A percentile compares a stretch with the other conserved stretches of the same genome.
These are phyloP conservation scores for Xylariaceae sp. DNA, from an alignment of 2,329 filamentous ascomycete genomes.

Conservation along the genomic window DNA sequence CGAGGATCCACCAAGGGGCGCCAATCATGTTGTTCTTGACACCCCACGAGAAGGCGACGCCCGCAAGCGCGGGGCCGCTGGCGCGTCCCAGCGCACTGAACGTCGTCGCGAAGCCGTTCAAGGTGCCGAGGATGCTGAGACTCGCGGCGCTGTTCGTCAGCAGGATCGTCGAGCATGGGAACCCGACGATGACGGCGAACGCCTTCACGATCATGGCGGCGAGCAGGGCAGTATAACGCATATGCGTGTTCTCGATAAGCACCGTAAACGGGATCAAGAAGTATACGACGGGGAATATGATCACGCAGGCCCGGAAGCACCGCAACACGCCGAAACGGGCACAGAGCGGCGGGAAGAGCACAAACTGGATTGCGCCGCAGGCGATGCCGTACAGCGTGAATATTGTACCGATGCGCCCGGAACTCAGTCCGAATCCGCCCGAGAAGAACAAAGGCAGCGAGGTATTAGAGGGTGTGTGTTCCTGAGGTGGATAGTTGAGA, in stretches of 20 bases:
- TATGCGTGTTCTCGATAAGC: constrained; percentile 55
- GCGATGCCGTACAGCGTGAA: constrained; percentile 83
- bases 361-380: constrained; percentile 83
- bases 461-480: constrained; percentile 63
- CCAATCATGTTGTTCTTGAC: constrained; percentile 77
- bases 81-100: constrained; percentile 82
- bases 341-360: constrained; percentile 80
- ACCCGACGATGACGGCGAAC: constrained; percentile 79
- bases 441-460: constrained; percentile 80
- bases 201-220: constrained; percentile 75
- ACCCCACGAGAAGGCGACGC: constrained; percentile 76
- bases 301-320: constrained; percentile 71
- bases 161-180: constrained; percentile 88
- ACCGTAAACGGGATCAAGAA: constrained; percentile 81
- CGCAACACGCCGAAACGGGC: constrained; percentile 73
- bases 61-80: constrained; percentile 75
- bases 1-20: constrained; percentile 81
- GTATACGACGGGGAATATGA: constrained; percentile 77
- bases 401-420: constrained; percentile 79
- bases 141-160: constrained; percentile 85
- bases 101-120: constrained; percentile 90
- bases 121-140: constrained; percentile 78
- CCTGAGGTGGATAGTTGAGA: constrained; percentile 72
- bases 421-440: constrained; percentile 77
- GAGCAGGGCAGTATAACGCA: constrained; percentile 68